These are phyloP conservation scores for Cornus controversa DNA, from an alignment of 148 eudicot species.

Conservation along the genomic window DNA sequence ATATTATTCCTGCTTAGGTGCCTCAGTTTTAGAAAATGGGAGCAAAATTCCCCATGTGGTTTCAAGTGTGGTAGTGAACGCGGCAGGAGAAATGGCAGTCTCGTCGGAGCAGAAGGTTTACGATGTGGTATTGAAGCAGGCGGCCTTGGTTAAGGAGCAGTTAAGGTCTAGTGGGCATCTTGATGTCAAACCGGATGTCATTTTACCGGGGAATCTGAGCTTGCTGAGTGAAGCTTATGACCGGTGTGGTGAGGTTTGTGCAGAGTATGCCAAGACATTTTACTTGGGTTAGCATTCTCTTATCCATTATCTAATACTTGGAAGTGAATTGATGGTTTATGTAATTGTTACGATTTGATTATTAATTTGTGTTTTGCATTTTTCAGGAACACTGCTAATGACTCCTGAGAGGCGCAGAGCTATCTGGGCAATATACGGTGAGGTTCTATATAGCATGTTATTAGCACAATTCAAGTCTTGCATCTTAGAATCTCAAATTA, in stretches of 20 bases:
- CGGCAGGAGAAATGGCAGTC: constrained; percentile 64
- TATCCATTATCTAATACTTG: constrained; percentile 1
- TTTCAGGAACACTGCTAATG: constrained; percentile 82
- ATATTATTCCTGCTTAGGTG: constrained; percentile 20
- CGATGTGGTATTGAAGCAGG: constrained; percentile 91
- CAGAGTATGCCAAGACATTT: constrained; percentile 79
- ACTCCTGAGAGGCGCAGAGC: constrained; percentile 78
- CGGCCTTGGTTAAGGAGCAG: constrained; percentile 72
- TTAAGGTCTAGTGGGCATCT: constrained; percentile 45
- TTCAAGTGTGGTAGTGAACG: constrained; percentile 68
- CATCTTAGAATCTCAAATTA: background rate
- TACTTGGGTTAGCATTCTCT: constrained; percentile 51
- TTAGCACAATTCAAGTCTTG: background rate
- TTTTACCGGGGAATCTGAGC: constrained; percentile 57
- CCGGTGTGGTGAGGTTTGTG: constrained; percentile 68
- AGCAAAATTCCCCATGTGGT: constrained; percentile 30
- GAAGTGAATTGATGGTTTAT: background rate
- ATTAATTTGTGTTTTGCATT: constrained; percentile 6
- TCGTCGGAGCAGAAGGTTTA: constrained; percentile 89
- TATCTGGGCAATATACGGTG: constrained; percentile 95
- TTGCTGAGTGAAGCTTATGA: constrained; percentile 71
- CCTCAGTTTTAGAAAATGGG: constrained; percentile 36
- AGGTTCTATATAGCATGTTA: constrained; percentile 12
- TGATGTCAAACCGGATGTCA: constrained; percentile 83
- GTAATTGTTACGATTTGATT: background rate